These are phyloP conservation scores for Graphilbum sp. DNA, from an alignment of 2,329 filamentous ascomycete species.

Conservation along the genomic window DNA sequence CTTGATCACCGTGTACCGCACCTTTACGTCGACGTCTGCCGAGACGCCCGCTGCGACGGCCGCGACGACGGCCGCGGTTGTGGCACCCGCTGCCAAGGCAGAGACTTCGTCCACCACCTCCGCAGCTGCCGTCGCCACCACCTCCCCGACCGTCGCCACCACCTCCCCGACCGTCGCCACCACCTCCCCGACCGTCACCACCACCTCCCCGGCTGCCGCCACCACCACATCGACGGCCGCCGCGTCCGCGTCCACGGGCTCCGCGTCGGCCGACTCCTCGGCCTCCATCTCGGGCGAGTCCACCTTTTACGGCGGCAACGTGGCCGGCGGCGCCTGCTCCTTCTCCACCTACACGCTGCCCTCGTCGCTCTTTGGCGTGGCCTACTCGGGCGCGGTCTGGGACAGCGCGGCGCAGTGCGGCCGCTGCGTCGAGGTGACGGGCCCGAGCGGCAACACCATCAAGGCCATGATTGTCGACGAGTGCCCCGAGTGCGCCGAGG, in stretches of 20 bases:
- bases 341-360: constrained; percentile 48
- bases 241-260: background rate
- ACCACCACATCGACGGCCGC: background rate
- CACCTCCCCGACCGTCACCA: background rate
- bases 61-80: too few species aligned
- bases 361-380: constrained; percentile 40
- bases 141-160: background rate
- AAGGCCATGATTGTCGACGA: constrained; percentile 43
- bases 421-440: constrained; percentile 42
- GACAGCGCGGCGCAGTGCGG: constrained; percentile 39
- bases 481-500: constrained; percentile 23
- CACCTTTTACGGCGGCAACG: constrained; percentile 38
- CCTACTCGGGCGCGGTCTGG: constrained; percentile 44
- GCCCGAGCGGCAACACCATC: constrained; percentile 33
- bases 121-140: too few species aligned
- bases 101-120: too few species aligned
- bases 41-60: too few species aligned
- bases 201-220: background rate
- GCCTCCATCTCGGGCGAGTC: constrained; percentile 20
- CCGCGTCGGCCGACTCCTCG: background rate
- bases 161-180: background rate
- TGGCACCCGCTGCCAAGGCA: too few species aligned
- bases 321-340: constrained; percentile 43
- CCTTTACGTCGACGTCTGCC: too few species aligned
- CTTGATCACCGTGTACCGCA: too few species aligned